Percentiles rank a stretch among this genome's conserved stretches.
Conservation (phyloP, 2,329 filamentous ascomycete species). For the Fusarium sp. region DNA sequence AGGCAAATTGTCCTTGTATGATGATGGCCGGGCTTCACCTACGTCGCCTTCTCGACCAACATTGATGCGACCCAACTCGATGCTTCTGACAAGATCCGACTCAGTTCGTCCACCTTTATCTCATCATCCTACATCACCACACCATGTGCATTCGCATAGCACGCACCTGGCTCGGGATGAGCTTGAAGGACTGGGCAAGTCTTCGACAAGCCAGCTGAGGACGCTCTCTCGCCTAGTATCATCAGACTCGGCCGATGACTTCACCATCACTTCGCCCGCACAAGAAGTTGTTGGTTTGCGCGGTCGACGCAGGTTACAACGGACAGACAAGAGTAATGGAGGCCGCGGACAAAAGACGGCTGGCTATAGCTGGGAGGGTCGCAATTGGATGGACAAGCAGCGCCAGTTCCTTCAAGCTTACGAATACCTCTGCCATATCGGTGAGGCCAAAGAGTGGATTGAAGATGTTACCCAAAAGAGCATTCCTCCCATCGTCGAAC, state of each 20-base stretch:
- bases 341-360: constrained; percentile 59
- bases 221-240: constrained; percentile 87
- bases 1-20: constrained; percentile 62
- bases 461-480: constrained; percentile 86
- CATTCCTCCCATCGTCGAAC: constrained; percentile 90
- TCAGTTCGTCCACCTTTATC: constrained; percentile 54
- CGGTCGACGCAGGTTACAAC: constrained; percentile 84
- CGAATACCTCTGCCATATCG: constrained; percentile 98
- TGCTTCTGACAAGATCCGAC: constrained; percentile 69
- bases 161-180: constrained; percentile 73
- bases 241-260: constrained; percentile 79
- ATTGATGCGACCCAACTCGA: constrained; percentile 66
- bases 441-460: constrained; percentile 99
- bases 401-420: constrained; percentile 96
- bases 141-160: constrained; percentile 43
- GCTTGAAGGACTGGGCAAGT: constrained; percentile 84
- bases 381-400: constrained; percentile 99
- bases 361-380: constrained; percentile 78
- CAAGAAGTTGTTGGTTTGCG: constrained; percentile 91
- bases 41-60: constrained; percentile 55
- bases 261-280: constrained; percentile 79
- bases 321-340: constrained; percentile 66
- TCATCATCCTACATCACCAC: constrained; percentile 45
- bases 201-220: constrained; percentile 88
- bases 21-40: constrained; percentile 54